Percentiles rank a stretch among this genome's conserved stretches.
These are phyloP conservation scores for Neophaeococcomyces aloes DNA, from an alignment of 2,329 filamentous ascomycete genomes.

Conservation along the genomic window DNA sequence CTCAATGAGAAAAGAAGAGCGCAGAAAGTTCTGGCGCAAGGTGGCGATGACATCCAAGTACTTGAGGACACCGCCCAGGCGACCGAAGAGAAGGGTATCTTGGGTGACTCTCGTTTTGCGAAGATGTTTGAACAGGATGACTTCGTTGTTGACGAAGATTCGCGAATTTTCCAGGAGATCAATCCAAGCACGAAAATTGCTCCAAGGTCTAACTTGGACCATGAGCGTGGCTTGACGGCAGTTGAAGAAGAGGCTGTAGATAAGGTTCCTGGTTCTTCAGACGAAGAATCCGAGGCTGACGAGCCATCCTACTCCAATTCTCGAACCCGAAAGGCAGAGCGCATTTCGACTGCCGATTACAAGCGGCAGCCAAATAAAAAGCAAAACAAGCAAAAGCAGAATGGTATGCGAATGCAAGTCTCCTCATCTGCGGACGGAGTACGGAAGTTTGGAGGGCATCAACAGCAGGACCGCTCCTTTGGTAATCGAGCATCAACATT, in stretches of 20 bases:
- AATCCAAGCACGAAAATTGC: conserved; percentile 66
- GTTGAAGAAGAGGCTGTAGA: conserved; percentile 53
- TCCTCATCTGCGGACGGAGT: conserved; percentile 39
- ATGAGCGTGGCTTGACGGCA: conserved; percentile 47
- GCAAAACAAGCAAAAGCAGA: conserved; percentile 35
- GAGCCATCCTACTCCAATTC: conserved; percentile 23
- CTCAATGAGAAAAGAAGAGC: conserved; percentile 39
- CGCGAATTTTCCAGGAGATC: conserved; percentile 72
- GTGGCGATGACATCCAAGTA: conserved; percentile 41
- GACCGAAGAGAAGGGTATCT: conserved; percentile 46
- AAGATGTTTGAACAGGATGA: conserved; percentile 87
- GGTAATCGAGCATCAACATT: conserved; percentile 43
- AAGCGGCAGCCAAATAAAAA: conserved; percentile 34
- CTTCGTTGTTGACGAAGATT: conserved; percentile 82
- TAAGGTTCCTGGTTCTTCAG: conserved; percentile 35
- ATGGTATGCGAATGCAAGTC: conserved; percentile 44
- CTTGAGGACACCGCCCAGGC: conserved; percentile 22
- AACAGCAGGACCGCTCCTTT: conserved; percentile 45
- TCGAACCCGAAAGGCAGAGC: conserved; percentile 26
- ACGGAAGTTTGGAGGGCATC: conserved; percentile 24
- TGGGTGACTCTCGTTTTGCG: conserved; percentile 78
- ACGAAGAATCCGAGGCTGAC: conserved; percentile 28
- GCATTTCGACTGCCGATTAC: conserved; percentile 47
- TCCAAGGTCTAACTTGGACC: conserved; percentile 20
- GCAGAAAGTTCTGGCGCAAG: conserved; percentile 42